Evolutionary conservation across 495 filamentous ascomycete genomes (phyloP).

Genomic region (Tuber magnatum): DNA sequence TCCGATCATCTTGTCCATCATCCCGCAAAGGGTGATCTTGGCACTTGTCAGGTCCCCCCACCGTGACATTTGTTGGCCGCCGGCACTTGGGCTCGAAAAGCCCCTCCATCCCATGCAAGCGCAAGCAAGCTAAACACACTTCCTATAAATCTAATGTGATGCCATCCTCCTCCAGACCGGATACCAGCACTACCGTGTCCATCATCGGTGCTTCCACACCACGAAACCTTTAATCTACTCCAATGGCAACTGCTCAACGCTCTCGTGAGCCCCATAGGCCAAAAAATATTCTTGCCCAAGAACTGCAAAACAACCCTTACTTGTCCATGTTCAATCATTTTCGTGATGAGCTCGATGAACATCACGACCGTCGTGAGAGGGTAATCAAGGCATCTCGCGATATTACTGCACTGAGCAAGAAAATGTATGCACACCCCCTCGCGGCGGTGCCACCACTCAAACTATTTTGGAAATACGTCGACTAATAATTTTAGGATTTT

Average conservation of each 20-base stretch:
- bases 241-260: not conserved
- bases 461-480: not conserved
- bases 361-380: conserved; percentile 84
- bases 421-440: conserved; percentile 59
- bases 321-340: conserved; percentile 78
- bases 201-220: not conserved
- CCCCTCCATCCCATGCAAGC: not conserved
- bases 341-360: conserved; percentile 80
- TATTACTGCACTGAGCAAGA: conserved; percentile 90
- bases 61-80: too few species aligned
- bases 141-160: too few species aligned
- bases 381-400: conserved; percentile 84
- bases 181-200: not conserved
- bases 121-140: not conserved
- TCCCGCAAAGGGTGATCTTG: not conserved
- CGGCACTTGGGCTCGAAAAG: not conserved
- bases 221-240: not conserved
- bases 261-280: not conserved
- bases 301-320: conserved; percentile 45
- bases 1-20: not conserved
- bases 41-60: not conserved
- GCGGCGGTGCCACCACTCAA: not conserved
- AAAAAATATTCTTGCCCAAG: not conserved
- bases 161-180: not conserved
- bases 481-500: conserved; percentile 62